Conservation (phyloP, 177 flowering plant genomes). For the Vitis hybrid region DNA sequence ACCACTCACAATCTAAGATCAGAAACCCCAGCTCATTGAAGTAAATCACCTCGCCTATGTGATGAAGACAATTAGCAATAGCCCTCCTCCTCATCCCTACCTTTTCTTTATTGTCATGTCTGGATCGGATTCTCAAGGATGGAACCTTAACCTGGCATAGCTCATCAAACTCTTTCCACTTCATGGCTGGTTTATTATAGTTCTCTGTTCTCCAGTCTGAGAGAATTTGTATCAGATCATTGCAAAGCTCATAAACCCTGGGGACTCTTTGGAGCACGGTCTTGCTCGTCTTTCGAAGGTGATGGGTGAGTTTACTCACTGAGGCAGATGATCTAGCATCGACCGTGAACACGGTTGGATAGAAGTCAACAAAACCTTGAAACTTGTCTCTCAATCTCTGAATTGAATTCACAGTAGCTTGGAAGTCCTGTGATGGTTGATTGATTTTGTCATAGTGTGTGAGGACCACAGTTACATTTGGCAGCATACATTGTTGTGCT, state of each 20-base stretch:
- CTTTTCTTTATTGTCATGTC: conserved; percentile 61
- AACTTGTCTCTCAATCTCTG: conserved; percentile 71
- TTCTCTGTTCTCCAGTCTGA: conserved; percentile 85
- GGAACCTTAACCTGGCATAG: conserved; percentile 79
- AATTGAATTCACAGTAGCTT: conserved; percentile 39
- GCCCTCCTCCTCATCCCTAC: conserved; percentile 73
- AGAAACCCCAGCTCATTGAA: conserved; percentile 77
- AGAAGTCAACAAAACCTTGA: conserved; percentile 72
- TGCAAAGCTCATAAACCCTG: conserved; percentile 75
- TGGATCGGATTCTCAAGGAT: conserved; percentile 62
- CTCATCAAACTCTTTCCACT: conserved; percentile 81
- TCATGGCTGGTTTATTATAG: conserved; percentile 67
- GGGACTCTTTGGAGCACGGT: conserved; percentile 81
- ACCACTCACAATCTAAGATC: conserved; percentile 89
- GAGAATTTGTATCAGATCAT: conserved; percentile 55
- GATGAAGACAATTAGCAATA: conserved; percentile 70
- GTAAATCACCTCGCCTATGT: conserved; percentile 75
- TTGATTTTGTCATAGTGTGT: conserved; percentile 78
- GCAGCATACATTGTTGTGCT: conserved; percentile 68
- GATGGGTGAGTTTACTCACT: conserved; percentile 77
- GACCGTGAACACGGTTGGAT: conserved; percentile 81
- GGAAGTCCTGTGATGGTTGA: conserved; percentile 55
- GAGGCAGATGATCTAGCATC: conserved; percentile 90
- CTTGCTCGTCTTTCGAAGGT: conserved; percentile 69
- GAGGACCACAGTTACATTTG: conserved; percentile 80